phyloP scores from a whole-genome alignment of 306 rosid species.

The Lathyrus aphaca region DNA sequence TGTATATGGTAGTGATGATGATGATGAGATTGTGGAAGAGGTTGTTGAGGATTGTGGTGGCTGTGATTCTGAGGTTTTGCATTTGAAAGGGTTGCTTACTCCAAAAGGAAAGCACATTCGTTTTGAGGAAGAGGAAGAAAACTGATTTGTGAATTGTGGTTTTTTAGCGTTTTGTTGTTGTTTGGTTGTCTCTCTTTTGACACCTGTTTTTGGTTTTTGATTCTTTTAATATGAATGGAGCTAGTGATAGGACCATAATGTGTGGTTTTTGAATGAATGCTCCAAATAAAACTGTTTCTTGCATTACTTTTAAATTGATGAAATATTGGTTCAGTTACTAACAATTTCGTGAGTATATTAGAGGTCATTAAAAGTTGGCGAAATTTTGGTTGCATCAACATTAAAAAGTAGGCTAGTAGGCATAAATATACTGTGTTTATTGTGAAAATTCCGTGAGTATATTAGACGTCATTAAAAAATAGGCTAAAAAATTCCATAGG shows the following conservation, averaged over 20 bases:
- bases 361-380: too few relatives aligned
- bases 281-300: constrained; percentile 23
- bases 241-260: constrained; percentile 2
- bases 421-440: too few relatives aligned
- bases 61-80: constrained; percentile 47
- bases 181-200: constrained; percentile 49
- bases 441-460: too few relatives aligned
- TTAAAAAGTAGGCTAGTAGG: too few relatives aligned
- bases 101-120: constrained; percentile 91
- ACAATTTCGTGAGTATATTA: too few relatives aligned
- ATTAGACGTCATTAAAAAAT: too few relatives aligned
- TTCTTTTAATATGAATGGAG: background rate
- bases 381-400: too few relatives aligned
- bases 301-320: background rate
- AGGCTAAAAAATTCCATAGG: too few relatives aligned
- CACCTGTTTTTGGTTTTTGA: constrained; percentile 36
- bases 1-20: constrained; percentile 82
- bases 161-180: background rate
- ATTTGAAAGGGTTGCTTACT: constrained; percentile 79
- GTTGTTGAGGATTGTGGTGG: constrained; percentile 38
- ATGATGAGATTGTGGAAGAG: constrained; percentile 71
- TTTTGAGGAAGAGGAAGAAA: constrained; percentile 59
- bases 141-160: constrained; percentile 17
- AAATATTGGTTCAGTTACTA: background rate
- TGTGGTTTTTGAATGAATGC: constrained; percentile 36